A percentile compares a stretch with the other conserved stretches of the same genome.
Conservation (phyloP, 345 rosid species). For the Erucastrum elatum region DNA sequence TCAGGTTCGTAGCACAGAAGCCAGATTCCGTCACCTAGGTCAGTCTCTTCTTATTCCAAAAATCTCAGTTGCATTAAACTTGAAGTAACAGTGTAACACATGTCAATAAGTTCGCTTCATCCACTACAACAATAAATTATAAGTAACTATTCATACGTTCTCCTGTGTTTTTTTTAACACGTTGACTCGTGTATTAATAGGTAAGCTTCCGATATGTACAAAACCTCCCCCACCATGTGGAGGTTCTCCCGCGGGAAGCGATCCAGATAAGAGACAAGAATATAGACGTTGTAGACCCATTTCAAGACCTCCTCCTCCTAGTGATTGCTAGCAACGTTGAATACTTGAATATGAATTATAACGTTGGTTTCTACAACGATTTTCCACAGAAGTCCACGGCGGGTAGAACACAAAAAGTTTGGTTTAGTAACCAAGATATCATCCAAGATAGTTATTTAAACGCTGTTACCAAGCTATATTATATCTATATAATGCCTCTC, state of each 20-base stretch:
- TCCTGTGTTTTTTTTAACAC: not conserved
- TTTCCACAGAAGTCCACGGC: too few species aligned
- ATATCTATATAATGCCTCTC: too few species aligned
- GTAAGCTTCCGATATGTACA: not conserved
- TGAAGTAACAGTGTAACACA: too few species aligned
- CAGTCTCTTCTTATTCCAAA: constrained; percentile 12
- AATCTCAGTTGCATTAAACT: not conserved
- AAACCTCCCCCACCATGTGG: not conserved
- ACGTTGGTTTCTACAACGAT: too few species aligned
- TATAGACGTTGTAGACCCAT: not conserved
- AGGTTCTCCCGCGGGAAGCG: not conserved
- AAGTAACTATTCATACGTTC: too few species aligned
- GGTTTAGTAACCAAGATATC: too few species aligned
- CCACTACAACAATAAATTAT: too few species aligned
- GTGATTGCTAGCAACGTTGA: not conserved
- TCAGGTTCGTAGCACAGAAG: constrained; percentile 2
- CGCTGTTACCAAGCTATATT: too few species aligned
- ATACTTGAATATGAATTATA: too few species aligned
- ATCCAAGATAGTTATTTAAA: too few species aligned
- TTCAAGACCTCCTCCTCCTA: not conserved
- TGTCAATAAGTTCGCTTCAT: too few species aligned
- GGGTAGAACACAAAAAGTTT: too few species aligned
- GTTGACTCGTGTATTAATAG: not conserved
- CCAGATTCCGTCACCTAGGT: constrained; percentile 6
- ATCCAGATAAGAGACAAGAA: not conserved